Conservation (phyloP, 805 yeast species). For the Barnettozyma pratensis region DNA sequence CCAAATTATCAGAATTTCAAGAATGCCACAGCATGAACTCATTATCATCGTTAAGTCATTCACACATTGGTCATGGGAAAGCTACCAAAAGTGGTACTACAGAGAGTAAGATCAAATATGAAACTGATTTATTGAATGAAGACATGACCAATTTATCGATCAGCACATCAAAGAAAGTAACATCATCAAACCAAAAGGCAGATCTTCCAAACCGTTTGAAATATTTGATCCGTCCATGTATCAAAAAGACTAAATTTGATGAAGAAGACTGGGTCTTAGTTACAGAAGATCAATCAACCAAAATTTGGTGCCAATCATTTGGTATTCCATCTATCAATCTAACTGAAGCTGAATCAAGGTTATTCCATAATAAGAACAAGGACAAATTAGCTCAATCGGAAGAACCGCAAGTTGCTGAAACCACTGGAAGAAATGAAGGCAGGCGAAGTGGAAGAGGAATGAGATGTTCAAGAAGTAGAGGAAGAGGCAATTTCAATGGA, state of each 20-base stretch:
- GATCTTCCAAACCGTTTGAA: slow-evolving; percentile 49
- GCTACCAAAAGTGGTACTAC: background rate
- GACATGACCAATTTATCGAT: background rate
- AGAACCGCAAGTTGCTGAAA: too few species aligned
- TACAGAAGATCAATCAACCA: slow-evolving; percentile 54
- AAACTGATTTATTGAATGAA: slow-evolving; percentile 5
- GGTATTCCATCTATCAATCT: slow-evolving; percentile 49
- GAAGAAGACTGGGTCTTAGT: slow-evolving; percentile 49
- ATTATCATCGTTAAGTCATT: background rate
- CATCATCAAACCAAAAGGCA: slow-evolving; percentile 25
- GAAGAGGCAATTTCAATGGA: background rate
- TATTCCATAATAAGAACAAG: slow-evolving; percentile 15
- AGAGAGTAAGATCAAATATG: background rate
- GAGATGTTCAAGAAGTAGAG: background rate
- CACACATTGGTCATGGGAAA: background rate
- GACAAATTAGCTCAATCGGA: background rate
- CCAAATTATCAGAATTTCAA: slow-evolving; percentile 47
- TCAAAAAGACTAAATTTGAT: slow-evolving; percentile 43
- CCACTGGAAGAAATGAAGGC: too few species aligned
- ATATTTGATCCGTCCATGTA: slow-evolving; percentile 51
- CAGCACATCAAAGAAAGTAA: slow-evolving; percentile 1
- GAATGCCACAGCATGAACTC: background rate
- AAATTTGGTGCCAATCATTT: slow-evolving; percentile 48
- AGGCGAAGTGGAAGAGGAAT: background rate
- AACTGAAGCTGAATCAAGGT: slow-evolving; percentile 39